These are phyloP conservation scores for Aciculosporium take DNA, from an alignment of 2,329 filamentous ascomycete species.

Conservation along the genomic window DNA sequence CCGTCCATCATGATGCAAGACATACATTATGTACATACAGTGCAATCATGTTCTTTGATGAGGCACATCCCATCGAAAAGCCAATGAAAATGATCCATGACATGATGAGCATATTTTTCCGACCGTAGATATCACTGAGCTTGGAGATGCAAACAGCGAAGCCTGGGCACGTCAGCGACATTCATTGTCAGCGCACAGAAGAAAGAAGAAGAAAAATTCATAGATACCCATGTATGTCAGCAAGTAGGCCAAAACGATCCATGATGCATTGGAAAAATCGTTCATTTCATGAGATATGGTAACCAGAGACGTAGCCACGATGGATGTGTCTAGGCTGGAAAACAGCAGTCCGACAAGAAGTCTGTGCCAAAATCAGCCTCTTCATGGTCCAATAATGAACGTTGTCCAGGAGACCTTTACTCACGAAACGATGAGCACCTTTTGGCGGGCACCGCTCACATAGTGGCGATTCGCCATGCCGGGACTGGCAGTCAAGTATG, in stretches of 20 bases:
- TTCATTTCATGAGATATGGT: slow-evolving; percentile 38
- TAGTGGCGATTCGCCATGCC: background rate
- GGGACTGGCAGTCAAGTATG: background rate
- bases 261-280: slow-evolving; percentile 37
- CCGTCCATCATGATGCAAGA: background rate
- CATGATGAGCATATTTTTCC: slow-evolving; percentile 31
- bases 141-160: slow-evolving; percentile 45
- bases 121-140: slow-evolving; percentile 45
- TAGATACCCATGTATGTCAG: slow-evolving; percentile 38
- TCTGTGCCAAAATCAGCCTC: slow-evolving; percentile 15
- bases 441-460: slow-evolving; percentile 12
- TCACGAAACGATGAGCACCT: slow-evolving; percentile 23
- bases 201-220: background rate
- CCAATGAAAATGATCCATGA: slow-evolving; percentile 41
- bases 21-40: slow-evolving; percentile 30
- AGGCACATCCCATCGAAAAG: slow-evolving; percentile 40
- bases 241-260: slow-evolving; percentile 42
- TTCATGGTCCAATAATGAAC: background rate
- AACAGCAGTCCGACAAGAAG: slow-evolving; percentile 40
- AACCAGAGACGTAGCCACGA: slow-evolving; percentile 43
- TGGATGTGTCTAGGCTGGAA: slow-evolving; percentile 42
- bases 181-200: background rate
- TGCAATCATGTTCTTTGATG: slow-evolving; percentile 33
- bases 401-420: background rate
- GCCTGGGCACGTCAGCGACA: slow-evolving; percentile 20